Evolutionary conservation across 352 stramenopile species (phyloP), one percentile per base, ranked within the genome.

Genomic region (Globisporangium nagaii): DNA sequence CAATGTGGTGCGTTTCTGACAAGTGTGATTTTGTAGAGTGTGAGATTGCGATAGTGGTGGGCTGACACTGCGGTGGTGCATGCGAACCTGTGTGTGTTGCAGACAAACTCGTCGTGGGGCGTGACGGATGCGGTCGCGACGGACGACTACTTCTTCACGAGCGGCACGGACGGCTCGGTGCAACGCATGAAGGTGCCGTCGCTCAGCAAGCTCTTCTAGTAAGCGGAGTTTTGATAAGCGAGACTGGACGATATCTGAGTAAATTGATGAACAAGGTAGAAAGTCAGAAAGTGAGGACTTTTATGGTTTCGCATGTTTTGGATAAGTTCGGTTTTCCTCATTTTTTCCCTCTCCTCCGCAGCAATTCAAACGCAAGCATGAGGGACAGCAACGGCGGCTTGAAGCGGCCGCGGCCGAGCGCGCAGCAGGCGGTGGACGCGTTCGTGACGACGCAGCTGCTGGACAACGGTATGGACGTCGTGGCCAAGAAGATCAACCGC

Each of bases 91-190:
- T 39, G 39, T 53, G 15, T 25, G 13, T 62, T 24, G 4, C 19
- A 90, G 83, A 92, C 84, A 12, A 90, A 82, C 35, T 88, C 76
- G 10, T 92, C 79, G 20, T 90, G 83, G 73, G 84, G 84, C 4
- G 82, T 95, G 53, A 93, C 82, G 0, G 82, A 95, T 60, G 80
- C 84, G 0, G 63, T 92, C 17, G 84, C 83, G 2, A 92, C 79
- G 2, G 73, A 88, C 44, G 72, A 88, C 8, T 85, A 81, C 35
- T 95, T 93, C 64, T 95, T 88, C 58, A 88, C 83, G 22, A 90
- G 82, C 28, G 79, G 80, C 62, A 90, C 81, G 12, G 84, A 95
- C 56, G 84, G 84, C 19, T 89, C 84, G 0, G 68, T 95, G 17
- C 84, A 95, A 55, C 79, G 83, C 49, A 80, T 88, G 47, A 71